These are phyloP conservation scores for Plectranthus barbatus DNA, from an alignment of 257 asterid species.

Conservation along the genomic window DNA sequence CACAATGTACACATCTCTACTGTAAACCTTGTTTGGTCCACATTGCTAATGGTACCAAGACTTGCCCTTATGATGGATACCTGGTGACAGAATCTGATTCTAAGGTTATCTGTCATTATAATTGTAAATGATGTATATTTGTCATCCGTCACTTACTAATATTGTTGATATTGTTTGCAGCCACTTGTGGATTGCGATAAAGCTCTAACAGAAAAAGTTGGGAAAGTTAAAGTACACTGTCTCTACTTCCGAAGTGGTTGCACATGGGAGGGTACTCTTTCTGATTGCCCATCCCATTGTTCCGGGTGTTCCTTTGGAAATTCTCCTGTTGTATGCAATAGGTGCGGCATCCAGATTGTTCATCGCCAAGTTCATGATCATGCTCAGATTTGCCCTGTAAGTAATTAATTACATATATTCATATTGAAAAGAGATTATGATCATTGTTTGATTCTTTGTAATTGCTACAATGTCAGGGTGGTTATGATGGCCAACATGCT, in stretches of 20 bases:
- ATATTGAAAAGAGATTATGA: background rate
- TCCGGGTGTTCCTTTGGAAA: slow-evolving; percentile 70
- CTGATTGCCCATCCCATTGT: slow-evolving; percentile 72
- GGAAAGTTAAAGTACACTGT: slow-evolving; percentile 80
- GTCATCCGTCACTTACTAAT: slow-evolving; percentile 10
- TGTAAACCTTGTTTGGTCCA: slow-evolving; percentile 87
- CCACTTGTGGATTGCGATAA: slow-evolving; percentile 64
- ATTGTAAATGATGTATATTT: slow-evolving; percentile 5
- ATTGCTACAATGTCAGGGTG: slow-evolving; percentile 43
- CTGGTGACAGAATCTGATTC: slow-evolving; percentile 81
- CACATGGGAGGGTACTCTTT: slow-evolving; percentile 79
- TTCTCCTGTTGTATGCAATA: slow-evolving; percentile 82
- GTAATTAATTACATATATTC: slow-evolving; percentile 19
- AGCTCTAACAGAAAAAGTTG: slow-evolving; percentile 62
- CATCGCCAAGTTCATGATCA: slow-evolving; percentile 98
- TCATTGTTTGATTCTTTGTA: slow-evolving; percentile 6
- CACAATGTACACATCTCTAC: slow-evolving; percentile 86
- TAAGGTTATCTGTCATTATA: slow-evolving; percentile 41
- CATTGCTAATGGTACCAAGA: slow-evolving; percentile 61
- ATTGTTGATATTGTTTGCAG: slow-evolving; percentile 40
- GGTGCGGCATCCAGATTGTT: slow-evolving; percentile 78
- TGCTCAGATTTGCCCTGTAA: slow-evolving; percentile 80
- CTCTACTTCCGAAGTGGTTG: slow-evolving; percentile 86
- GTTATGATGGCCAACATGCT: slow-evolving; percentile 53
- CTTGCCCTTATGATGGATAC: slow-evolving; percentile 96